Percentiles rank a stretch among this genome's conserved stretches.
Conservation (phyloP, 2,329 filamentous ascomycete species). For the Westerdykella ornata region DNA sequence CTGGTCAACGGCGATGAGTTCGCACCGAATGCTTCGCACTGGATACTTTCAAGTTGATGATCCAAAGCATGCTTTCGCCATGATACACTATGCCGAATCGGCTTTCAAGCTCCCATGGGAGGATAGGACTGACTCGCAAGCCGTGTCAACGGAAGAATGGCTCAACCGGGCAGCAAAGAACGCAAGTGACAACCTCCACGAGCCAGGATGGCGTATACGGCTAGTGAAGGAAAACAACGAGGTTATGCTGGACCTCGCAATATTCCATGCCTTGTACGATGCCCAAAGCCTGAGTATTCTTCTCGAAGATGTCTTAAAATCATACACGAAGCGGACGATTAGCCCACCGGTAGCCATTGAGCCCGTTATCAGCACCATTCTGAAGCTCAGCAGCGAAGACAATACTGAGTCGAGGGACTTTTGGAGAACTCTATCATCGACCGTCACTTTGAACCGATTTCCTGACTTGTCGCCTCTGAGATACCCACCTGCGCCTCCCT, state of each 20-base stretch:
- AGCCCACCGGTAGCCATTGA: constrained; percentile 34
- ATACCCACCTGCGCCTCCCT: constrained; percentile 30
- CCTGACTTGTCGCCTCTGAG: constrained; percentile 64
- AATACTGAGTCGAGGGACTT: constrained; percentile 43
- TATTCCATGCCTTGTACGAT: constrained; percentile 83
- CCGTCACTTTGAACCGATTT: constrained; percentile 60
- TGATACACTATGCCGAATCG: constrained; percentile 55
- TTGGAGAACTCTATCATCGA: constrained; percentile 55
- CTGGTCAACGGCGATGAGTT: constrained; percentile 51
- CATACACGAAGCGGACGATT: constrained; percentile 31
- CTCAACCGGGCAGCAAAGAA: constrained; percentile 13
- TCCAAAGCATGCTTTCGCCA: constrained; percentile 59
- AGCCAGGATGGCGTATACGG: constrained; percentile 58
- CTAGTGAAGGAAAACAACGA: constrained; percentile 36
- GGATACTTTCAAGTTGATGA: constrained; percentile 63
- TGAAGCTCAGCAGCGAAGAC: constrained; percentile 33
- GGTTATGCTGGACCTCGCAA: constrained; percentile 43
- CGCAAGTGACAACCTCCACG: constrained; percentile 44
- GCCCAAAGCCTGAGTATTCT: constrained; percentile 64
- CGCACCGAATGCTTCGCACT: constrained; percentile 67
- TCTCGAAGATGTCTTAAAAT: constrained; percentile 51
- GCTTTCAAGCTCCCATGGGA: constrained; percentile 34
- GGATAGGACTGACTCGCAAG: neutral
- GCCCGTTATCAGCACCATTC: constrained; percentile 41
- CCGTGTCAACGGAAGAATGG: constrained; percentile 17